Conservation (phyloP, 139 green algal species). For the Trebouxia sp. region DNA sequence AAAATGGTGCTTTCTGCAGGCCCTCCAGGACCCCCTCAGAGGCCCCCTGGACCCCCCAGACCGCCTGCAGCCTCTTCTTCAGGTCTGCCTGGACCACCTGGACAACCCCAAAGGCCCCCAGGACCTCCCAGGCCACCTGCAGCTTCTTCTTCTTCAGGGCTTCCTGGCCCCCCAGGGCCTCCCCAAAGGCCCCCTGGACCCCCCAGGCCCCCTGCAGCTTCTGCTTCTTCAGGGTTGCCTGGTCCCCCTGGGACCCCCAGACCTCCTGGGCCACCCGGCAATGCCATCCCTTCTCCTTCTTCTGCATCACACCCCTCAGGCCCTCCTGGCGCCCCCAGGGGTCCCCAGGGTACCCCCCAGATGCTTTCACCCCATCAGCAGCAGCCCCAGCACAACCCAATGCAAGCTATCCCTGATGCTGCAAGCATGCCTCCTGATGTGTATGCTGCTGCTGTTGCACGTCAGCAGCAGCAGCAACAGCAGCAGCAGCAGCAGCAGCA, state of each 20-base stretch:
- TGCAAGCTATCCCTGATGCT: background rate
- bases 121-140: background rate
- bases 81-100: background rate
- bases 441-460: slow-evolving; percentile 6
- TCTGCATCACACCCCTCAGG: background rate
- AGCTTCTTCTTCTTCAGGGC: background rate
- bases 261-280: background rate
- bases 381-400: background rate
- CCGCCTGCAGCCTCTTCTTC: background rate
- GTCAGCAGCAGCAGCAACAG: background rate
- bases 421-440: slow-evolving; percentile 17
- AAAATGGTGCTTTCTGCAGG: background rate
- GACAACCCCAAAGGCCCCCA: slow-evolving; percentile 1
- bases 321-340: background rate
- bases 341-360: background rate
- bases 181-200: background rate
- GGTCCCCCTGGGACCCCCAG: slow-evolving; percentile 5
- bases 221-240: background rate
- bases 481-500: slow-evolving; percentile 1
- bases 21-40: background rate
- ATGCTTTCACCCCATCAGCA: background rate
- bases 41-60: background rate
- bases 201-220: background rate
- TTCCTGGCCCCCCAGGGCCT: background rate
- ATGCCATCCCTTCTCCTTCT: background rate